Conservation (phyloP, 2,329 filamentous ascomycete species). For the Plenodomus biglobosus region DNA sequence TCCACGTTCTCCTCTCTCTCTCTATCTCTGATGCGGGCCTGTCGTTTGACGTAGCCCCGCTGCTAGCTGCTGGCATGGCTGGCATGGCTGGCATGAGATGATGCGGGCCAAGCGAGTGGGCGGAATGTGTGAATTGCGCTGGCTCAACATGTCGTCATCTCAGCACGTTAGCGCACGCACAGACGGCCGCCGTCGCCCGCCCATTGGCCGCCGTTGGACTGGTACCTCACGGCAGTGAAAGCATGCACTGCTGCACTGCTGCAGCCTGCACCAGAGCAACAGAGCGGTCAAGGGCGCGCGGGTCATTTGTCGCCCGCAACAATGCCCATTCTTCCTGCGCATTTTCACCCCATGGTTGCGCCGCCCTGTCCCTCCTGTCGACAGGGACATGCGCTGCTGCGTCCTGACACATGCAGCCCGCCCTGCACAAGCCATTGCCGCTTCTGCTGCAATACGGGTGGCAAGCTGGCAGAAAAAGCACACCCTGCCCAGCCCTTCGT, state of each 20-base stretch:
- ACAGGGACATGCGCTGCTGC: conserved; percentile 1
- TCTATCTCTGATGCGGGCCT: too few relatives aligned
- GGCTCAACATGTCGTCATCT: conserved; percentile 16
- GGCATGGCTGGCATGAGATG: too few relatives aligned
- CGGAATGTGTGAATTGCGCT: conserved; percentile 14
- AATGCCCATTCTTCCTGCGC: neutral
- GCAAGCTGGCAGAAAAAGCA: conserved; percentile 11
- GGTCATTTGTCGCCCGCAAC: conserved; percentile 11
- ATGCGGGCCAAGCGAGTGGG: conserved; percentile 7
- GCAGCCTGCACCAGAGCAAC: too few relatives aligned
- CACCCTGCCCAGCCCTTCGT: too few relatives aligned
- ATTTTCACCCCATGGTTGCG: conserved; percentile 1
- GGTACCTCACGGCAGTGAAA: conserved; percentile 17
- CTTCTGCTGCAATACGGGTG: conserved; percentile 5
- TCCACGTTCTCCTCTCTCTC: too few relatives aligned
- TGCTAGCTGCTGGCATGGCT: conserved; percentile 16
- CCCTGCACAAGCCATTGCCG: neutral
- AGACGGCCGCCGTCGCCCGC: conserved; percentile 1
- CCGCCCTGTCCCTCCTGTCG: neutral
- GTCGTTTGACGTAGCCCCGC: conserved; percentile 15
- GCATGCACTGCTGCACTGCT: too few relatives aligned
- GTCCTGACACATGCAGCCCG: conserved; percentile 6
- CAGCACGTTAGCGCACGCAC: conserved; percentile 6
- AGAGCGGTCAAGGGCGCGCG: conserved; percentile 18
- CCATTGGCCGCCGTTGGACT: conserved; percentile 18